Base-by-base conservation (phyloP, 495 filamentous ascomycete genomes). In the Aspergillus heteromorphus region DNA sequence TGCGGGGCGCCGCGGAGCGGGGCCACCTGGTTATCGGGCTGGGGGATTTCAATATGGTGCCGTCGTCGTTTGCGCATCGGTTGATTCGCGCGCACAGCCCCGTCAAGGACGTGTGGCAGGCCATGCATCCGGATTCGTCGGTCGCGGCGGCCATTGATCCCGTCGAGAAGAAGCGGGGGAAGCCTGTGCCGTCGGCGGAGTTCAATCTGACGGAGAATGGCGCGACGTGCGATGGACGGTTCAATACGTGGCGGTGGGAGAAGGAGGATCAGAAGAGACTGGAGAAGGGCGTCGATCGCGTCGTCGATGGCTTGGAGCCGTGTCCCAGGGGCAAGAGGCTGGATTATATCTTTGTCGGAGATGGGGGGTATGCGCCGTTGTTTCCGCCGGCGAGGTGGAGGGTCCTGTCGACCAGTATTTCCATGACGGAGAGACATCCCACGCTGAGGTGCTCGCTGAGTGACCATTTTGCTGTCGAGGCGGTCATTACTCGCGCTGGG, bases 41-140 rank as follows among this genome's bases (percentile, higher is more conserved):
- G 6, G 93, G 93, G 19, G 93, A 97, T 69, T 96, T 97, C 72
- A 97, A 98, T 68, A 96, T 96, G 87, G 67, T 89, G 14, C 92
- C 93, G 13, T 72, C 87, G 4, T 95, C 90, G 1, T 83, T 96
- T 17, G 87, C 90, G n/a, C 89, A 97, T 64, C 81, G 83, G 41
- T 72, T 98, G 53, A 85, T 98, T 61, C 86, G 83, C 20, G 83
- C 84, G 1, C 85, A 91, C 59, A 84, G 87, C 25, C 85, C 88
- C 13, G 89, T 95, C 13, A 74, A 80, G 14, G 93, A 98, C 61
- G 81, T 80, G 16, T 98, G 93, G 93, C 80, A 84, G 17, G 74
- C 84, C 25, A 65, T 93, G 6, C 85, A 92, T 66, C 91, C 91
- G 0, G 83, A 92, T 49, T 89, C 85, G 11, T 89, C 89, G 0